Evolutionary conservation across 2,329 filamentous ascomycete genomes (phyloP).

Genomic region (Talaromyces pinophilus): DNA sequence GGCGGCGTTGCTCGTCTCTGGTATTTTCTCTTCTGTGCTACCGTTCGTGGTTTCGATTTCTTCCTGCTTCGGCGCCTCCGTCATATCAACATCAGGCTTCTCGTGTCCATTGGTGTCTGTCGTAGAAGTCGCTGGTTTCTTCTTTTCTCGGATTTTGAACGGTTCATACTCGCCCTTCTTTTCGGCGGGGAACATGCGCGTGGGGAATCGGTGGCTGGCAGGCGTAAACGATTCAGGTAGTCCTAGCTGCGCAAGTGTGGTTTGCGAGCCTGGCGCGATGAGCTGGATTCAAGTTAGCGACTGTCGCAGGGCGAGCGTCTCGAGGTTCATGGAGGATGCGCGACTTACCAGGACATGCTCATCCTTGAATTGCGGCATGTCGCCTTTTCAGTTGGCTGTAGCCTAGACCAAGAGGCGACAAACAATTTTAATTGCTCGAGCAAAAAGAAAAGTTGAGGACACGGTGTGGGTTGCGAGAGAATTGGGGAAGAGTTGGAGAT

Average conservation of each 20-base stretch:
- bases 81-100: slow-evolving; percentile 49
- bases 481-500: slow-evolving; percentile 18
- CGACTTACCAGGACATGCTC: slow-evolving; percentile 52
- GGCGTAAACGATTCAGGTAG: slow-evolving; percentile 89
- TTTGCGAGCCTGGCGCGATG: slow-evolving; percentile 72
- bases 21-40: neutral
- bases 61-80: slow-evolving; percentile 37
- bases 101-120: slow-evolving; percentile 18
- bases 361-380: slow-evolving; percentile 55
- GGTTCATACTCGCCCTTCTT: slow-evolving; percentile 80
- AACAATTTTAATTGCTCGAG: neutral
- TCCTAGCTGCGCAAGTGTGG: slow-evolving; percentile 86
- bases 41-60: slow-evolving; percentile 7
- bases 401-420: neutral
- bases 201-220: slow-evolving; percentile 80
- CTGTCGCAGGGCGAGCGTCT: neutral
- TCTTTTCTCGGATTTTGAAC: slow-evolving; percentile 68
- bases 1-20: slow-evolving; percentile 11
- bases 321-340: neutral
- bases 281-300: slow-evolving; percentile 36
- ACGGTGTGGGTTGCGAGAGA: neutral
- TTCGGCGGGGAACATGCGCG: slow-evolving; percentile 84
- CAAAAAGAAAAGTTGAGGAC: slow-evolving; percentile 5
- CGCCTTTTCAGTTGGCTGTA: slow-evolving; percentile 24
- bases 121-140: slow-evolving; percentile 32